Evolutionary conservation across 2,329 filamentous ascomycete genomes (phyloP), one percentile per base, ranked within the genome.

Genomic region (Emericellopsis atlantica): DNA sequence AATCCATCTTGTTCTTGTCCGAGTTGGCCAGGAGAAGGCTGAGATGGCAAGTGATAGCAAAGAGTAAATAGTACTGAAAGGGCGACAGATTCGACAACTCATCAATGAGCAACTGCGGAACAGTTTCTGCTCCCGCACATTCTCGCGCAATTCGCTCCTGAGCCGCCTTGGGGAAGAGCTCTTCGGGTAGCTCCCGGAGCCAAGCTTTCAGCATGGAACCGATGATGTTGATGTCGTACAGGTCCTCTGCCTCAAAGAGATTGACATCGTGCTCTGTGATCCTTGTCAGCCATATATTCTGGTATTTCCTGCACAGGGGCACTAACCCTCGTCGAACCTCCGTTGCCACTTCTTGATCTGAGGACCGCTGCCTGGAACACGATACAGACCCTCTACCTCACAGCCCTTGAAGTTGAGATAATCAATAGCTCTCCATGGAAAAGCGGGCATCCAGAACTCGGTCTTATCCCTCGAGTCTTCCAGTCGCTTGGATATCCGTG

Each of bases 1-100:
- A 95, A 56, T 94, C 87, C 90, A 96, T 96, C 67, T 94, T 95
- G 73, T 95, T 96, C 67, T 90, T 89, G 48, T 93, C 86, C 21
- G 88, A 84, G 59, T 94, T 90, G 1, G 86, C 88, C 50, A 95
- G 79, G 9, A 96, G 73, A 22, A 95, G 74, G 52, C 88, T 95
- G 38, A 96, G 79, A 54, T 96, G 90, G 61, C 90, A 95, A 29
- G 90, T 96, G 51, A 95, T 95, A 52, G 90, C 90, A 58, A 96
- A 96, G 6, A 96, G 78, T 12, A 96, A 81, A 56, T 96, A 95
- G 64, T 96, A 96, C 64, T 95, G 94, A 69, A 92, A 95, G 0
- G 90, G 90, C 6, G 90, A 85, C n/a, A 96, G 72, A 51, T 86
- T 89, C 2, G 90, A 95, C 3, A 96, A 76, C 59, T 95, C 87